phyloP scores from a whole-genome alignment of 1,139 yeast genomes.

The Maudiozyma humilis region DNA sequence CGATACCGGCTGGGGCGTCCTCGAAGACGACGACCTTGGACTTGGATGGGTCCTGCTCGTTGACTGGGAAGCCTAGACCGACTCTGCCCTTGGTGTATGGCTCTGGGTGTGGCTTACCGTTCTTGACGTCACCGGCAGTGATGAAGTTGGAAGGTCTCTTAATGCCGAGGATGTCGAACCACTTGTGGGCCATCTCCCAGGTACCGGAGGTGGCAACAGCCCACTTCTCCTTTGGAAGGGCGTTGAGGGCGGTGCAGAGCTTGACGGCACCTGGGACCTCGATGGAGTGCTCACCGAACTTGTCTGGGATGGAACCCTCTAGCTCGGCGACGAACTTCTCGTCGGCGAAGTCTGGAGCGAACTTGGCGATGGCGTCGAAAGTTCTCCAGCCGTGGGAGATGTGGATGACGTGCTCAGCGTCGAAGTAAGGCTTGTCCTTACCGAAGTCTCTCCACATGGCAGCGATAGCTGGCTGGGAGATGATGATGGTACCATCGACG shows the following conservation, averaged over 20 bases:
- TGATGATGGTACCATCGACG: slow-evolving; percentile 79
- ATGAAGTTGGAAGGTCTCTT: slow-evolving; percentile 65
- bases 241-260: slow-evolving; percentile 36
- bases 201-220: slow-evolving; percentile 85
- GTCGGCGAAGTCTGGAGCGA: slow-evolving; percentile 69
- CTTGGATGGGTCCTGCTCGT: slow-evolving; percentile 32
- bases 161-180: slow-evolving; percentile 63
- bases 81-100: slow-evolving; percentile 67
- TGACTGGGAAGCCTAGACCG: slow-evolving; percentile 46
- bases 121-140: slow-evolving; percentile 69
- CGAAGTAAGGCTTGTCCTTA: slow-evolving; percentile 59
- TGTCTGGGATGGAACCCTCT: slow-evolving; percentile 66
- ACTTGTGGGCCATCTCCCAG: slow-evolving; percentile 64
- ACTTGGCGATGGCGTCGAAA: slow-evolving; percentile 63
- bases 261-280: slow-evolving; percentile 74
- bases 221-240: slow-evolving; percentile 47
- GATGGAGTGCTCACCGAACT: slow-evolving; percentile 63
- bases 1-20: slow-evolving; percentile 45
- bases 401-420: slow-evolving; percentile 62
- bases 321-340: slow-evolving; percentile 60
- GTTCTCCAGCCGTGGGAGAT: slow-evolving; percentile 83
- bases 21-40: slow-evolving; percentile 48
- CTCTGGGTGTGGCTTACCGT: slow-evolving; percentile 81
- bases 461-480: slow-evolving; percentile 76
- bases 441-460: slow-evolving; percentile 75